Evolutionary conservation across 2,329 filamentous ascomycete genomes (phyloP).

Genomic region (Colletotrichum tropicale): DNA sequence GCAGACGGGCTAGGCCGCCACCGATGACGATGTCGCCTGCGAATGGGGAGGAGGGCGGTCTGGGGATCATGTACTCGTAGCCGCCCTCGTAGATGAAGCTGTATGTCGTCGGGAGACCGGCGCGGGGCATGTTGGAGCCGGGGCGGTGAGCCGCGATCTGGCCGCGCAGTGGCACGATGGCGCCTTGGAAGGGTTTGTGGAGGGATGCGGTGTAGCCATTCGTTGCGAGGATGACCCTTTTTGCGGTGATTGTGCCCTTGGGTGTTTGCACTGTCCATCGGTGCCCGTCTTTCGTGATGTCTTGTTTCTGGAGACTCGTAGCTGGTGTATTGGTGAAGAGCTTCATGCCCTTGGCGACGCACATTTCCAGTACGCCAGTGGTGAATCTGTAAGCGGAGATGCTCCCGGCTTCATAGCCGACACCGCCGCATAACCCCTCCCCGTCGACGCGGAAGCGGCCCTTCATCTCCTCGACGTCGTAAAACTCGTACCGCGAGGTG

Average conservation of each 20-base stretch:
- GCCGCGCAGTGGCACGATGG: constrained; percentile 26
- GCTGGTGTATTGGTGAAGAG: constrained; percentile 17
- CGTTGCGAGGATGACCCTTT: constrained; percentile 27
- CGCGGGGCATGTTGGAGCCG: constrained; percentile 36
- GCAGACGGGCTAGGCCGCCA: constrained; percentile 53
- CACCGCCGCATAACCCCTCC: constrained; percentile 45
- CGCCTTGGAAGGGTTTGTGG: constrained; percentile 22
- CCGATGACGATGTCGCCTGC: constrained; percentile 65
- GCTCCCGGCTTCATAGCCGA: constrained; percentile 50
- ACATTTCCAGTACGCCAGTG: constrained; percentile 17
- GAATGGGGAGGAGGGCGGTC: constrained; percentile 47
- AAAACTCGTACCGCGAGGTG: constrained; percentile 49
- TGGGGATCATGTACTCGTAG: constrained; percentile 71
- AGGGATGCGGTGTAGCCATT: constrained; percentile 32
- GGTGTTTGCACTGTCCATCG: constrained; percentile 22
- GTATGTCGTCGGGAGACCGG: constrained; percentile 55
- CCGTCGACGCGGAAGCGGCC: constrained; percentile 24
- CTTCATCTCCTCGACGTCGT: constrained; percentile 43
- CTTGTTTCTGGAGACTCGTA: neutral
- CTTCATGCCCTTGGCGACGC: constrained; percentile 5
- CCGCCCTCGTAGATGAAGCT: constrained; percentile 65
- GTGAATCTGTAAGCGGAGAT: constrained; percentile 43
- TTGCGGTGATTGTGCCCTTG: constrained; percentile 22
- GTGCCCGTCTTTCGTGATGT: neutral
- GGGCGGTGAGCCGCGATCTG: constrained; percentile 30